Base-by-base conservation (phyloP, 306 rosid genomes). In the Calophaca sinica region DNA sequence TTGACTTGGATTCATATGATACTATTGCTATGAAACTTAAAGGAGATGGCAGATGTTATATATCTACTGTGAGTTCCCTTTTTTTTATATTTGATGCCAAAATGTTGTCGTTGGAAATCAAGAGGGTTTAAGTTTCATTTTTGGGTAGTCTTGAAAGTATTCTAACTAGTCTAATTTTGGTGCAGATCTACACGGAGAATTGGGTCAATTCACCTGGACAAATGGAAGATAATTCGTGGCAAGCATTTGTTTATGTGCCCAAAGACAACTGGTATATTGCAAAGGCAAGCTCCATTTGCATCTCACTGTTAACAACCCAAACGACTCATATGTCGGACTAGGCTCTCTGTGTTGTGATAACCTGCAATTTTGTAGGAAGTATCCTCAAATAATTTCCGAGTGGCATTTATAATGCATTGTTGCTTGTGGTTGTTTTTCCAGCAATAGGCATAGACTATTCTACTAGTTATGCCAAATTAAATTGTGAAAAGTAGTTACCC, bases 181-280 rank as follows among this genome's bases (percentile, higher is more conserved):
- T 83, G 80, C 86, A 93, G 97, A 89, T 93, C 54, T 93, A 93
- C 72, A 91, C 98, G 6, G 98, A 93, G 64, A 93, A 93, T 61
- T 93, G 96, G 98, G 97, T 93, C 44, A 93, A 93, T 70, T 90
- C 96, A 64, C 98, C 96, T 35, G 98, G 90, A 42, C 94, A 90
- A 80, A 76, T 70, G 74, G 98, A 90, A 79, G 98, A 93, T 82
- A 90, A 93, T 74, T 87, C 93, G 2, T 93, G 98, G 98, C 98
- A 90, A 78, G 86, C 96, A 6, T 93, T 90, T 74, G 76, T 93
- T 54, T 72, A 78, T 79, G 94, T 88, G 15, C 98, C 96, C 45
- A 82, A 86, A 77, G 93, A 73, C 82, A 84, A 87, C 84, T 90
- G 98, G 98, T 93, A 89, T 78, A 87, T 93, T 81, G 82, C 90